Percentiles rank a stretch among this genome's conserved stretches.
These are phyloP conservation scores for Ceratobasidium sp. DNA, from an alignment of 1,284 basidiomycete genomes.

Conservation along the genomic window DNA sequence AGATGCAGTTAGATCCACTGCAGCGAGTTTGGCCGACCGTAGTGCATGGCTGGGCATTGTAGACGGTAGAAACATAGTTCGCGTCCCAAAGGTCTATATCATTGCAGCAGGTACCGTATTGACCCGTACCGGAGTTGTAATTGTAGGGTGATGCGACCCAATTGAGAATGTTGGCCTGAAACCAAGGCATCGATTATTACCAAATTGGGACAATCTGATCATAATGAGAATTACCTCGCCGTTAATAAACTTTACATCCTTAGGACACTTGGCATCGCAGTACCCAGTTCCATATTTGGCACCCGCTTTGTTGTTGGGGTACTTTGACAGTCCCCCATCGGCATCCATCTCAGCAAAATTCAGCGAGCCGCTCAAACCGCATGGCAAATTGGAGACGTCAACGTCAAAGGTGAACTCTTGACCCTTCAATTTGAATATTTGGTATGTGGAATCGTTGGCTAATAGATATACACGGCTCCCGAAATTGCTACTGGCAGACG, in stretches of 20 bases:
- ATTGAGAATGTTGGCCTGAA: slow-evolving; percentile 44
- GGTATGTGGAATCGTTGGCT: slow-evolving; percentile 60
- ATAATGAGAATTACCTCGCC: slow-evolving; percentile 56
- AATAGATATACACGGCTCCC: slow-evolving; percentile 71
- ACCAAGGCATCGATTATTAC: not conserved
- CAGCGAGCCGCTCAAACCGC: slow-evolving; percentile 69
- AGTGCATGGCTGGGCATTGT: slow-evolving; percentile 57
- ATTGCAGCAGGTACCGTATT: slow-evolving; percentile 45
- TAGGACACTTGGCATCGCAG: slow-evolving; percentile 71
- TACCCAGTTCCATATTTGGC: slow-evolving; percentile 71
- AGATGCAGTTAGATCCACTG: slow-evolving; percentile 49
- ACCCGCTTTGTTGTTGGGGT: slow-evolving; percentile 68
- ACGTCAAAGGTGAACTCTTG: slow-evolving; percentile 72
- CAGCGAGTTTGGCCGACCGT: slow-evolving; percentile 23
- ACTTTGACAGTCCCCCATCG: slow-evolving; percentile 67
- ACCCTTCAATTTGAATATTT: slow-evolving; percentile 68
- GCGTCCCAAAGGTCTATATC: slow-evolving; percentile 54
- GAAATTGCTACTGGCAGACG: slow-evolving; percentile 61
- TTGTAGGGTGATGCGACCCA: slow-evolving; percentile 7
- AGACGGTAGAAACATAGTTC: slow-evolving; percentile 64
- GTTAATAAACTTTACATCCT: slow-evolving; percentile 65
- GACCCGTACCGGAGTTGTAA: slow-evolving; percentile 46
- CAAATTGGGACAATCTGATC: not conserved
- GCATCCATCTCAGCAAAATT: slow-evolving; percentile 68
- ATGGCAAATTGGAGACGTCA: slow-evolving; percentile 68